Percentiles rank a stretch among this genome's conserved stretches.
phyloP scores from a whole-genome alignment of 2,329 filamentous ascomycete species.

The Colletotrichum sp. region DNA sequence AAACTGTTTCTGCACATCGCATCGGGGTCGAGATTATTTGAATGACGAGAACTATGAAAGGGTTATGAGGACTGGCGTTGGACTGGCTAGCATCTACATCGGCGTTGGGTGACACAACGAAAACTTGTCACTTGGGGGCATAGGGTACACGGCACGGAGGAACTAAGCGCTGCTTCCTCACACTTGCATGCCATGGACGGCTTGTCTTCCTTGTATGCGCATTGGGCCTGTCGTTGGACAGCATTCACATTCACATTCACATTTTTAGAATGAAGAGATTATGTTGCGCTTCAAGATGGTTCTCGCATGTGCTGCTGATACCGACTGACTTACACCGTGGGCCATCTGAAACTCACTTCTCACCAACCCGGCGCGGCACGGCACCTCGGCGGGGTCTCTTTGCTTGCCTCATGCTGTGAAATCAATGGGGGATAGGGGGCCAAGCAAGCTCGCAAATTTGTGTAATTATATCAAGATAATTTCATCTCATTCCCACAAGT shows the following conservation, averaged over 20 bases:
- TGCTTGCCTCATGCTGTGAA: background rate
- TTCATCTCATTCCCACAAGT: background rate
- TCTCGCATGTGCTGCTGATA: background rate
- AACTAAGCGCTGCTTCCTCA: slow-evolving; percentile 17
- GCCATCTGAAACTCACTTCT: background rate
- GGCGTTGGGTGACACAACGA: slow-evolving; percentile 27
- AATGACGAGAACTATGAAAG: slow-evolving; percentile 20
- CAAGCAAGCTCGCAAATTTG: background rate
- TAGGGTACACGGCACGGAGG: slow-evolving; percentile 14
- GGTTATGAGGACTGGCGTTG: slow-evolving; percentile 27
- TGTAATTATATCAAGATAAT: background rate
- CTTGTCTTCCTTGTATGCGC: slow-evolving; percentile 11
- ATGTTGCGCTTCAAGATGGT: background rate
- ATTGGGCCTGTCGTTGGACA: slow-evolving; percentile 5
- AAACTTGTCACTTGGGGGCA: slow-evolving; percentile 17
- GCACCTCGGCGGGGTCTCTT: background rate
- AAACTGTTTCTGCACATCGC: background rate
- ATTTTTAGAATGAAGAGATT: slow-evolving; percentile 3
- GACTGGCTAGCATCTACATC: slow-evolving; percentile 27
- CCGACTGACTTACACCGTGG: slow-evolving; percentile 1
- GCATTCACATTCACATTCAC: background rate
- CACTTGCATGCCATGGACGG: slow-evolving; percentile 11
- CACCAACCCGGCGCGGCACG: background rate
- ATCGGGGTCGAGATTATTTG: background rate
- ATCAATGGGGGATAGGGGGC: background rate